Base-by-base conservation (phyloP, 306 rosid species). In the Cucurbita ficifolia region DNA sequence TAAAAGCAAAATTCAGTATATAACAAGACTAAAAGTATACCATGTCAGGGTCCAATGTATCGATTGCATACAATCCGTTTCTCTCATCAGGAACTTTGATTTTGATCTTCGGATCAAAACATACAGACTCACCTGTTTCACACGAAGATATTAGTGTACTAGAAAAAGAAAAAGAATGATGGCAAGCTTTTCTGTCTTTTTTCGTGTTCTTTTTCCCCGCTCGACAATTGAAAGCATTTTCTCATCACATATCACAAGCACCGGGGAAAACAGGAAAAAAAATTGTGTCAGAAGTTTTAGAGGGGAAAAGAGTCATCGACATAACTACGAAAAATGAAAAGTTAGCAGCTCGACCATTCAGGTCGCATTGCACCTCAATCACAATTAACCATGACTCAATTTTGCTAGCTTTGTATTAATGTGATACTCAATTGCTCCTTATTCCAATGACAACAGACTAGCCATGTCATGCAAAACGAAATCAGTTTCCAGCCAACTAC, bases 41-140 rank as follows among this genome's bases (percentile, higher is more conserved):
- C 99, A 94, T 53, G 79, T 94, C 96, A 72, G 97, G 99, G 78
- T 94, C 99, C 89, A 94, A 79, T 69, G 80, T 35, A 81, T 94
- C 99, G 58, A 94, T 88, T 40, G 97, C 92, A 77, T 81, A 40
- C 49, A 94, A 96, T 62, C 99, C 97, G 73, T 52, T 72, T 82
- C 99, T 89, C 68, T 89, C 99, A 80, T 94, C 96, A 16, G 99
- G 99, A 45, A 94, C 91, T 60, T 22, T 22, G 76, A 94, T 76
- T 52, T 71, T 89, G 72, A 97, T 69, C 63, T 89, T 88, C 36
- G 76, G 46, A 86, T 94, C 96, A 77, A 91, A 21, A 24, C 92
- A 80, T 76, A 77, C 86, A 9, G 96, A 85, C 77, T 83, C 83
- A 52, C 98, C 99, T 94, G 87, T 81, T 79, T 76, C 62, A 82